Conservation (phyloP, 2,329 filamentous ascomycete genomes). For the Ophiostoma perfectum region DNA sequence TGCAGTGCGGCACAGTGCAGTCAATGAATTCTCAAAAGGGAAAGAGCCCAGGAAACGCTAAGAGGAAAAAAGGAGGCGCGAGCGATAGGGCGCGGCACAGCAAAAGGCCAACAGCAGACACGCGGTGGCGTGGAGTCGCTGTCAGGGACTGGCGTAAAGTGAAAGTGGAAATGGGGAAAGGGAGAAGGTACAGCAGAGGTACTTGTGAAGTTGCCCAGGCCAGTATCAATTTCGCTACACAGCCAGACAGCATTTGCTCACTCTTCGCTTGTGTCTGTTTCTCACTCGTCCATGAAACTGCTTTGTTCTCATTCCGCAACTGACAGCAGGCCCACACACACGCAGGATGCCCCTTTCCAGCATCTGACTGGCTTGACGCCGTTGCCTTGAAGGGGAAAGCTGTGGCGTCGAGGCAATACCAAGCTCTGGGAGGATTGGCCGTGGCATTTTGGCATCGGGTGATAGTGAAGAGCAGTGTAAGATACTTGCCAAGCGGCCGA, state of each 20-base stretch:
- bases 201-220: background rate
- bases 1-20: background rate
- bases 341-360: too few species aligned
- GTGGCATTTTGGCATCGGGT: too few species aligned
- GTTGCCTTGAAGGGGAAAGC: too few species aligned
- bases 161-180: background rate
- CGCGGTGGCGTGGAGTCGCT: constrained; percentile 1
- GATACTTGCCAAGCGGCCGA: too few species aligned
- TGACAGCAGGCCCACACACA: too few species aligned
- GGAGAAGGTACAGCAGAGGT: background rate
- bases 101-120: background rate
- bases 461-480: too few species aligned
- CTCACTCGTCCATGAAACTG: background rate
- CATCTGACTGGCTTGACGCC: too few species aligned
- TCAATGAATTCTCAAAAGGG: background rate
- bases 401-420: too few species aligned
- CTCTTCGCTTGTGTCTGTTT: background rate
- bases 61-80: constrained; percentile 2
- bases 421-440: too few species aligned
- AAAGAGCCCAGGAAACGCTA: constrained; percentile 1
- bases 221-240: background rate
- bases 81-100: constrained; percentile 5
- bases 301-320: too few species aligned
- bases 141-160: constrained; percentile 12
- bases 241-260: background rate